Conservation (phyloP, 2,329 filamentous ascomycete genomes). For the Trichoderma pleuroti region DNA sequence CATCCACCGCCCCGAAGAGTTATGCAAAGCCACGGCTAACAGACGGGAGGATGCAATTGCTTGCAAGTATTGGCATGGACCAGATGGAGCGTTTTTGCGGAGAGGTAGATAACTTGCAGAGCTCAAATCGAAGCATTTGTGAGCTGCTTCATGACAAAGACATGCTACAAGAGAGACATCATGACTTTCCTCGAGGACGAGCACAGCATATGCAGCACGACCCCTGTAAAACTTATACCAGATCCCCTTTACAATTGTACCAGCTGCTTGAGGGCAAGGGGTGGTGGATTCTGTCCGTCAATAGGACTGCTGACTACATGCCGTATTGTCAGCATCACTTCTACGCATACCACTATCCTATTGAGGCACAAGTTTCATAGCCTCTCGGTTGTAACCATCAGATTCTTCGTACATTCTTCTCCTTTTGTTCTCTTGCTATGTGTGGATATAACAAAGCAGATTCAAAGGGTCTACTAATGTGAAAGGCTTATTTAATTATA, state of each 20-base stretch:
- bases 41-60: not conserved
- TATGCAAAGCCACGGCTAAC: not conserved
- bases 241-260: not conserved
- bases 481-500: not conserved
- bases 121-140: not conserved
- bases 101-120: not conserved
- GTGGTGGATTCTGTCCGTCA: not conserved
- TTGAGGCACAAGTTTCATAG: not conserved
- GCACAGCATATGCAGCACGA: not conserved
- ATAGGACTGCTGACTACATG: not conserved
- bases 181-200: not conserved
- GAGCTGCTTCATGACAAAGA: not conserved
- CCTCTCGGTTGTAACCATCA: not conserved
- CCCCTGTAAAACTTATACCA: not conserved
- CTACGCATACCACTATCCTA: not conserved
- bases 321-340: not conserved
- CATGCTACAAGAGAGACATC: not conserved
- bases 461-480: not conserved
- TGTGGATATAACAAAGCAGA: not conserved
- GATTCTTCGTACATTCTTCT: not conserved
- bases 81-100: not conserved
- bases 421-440: not conserved
- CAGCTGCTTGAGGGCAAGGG: not conserved
- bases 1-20: not conserved
- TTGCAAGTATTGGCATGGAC: not conserved